These are phyloP conservation scores for Mucor lusitanicus DNA, from an alignment of 371 early-diverging fungal species.

Conservation along the genomic window DNA sequence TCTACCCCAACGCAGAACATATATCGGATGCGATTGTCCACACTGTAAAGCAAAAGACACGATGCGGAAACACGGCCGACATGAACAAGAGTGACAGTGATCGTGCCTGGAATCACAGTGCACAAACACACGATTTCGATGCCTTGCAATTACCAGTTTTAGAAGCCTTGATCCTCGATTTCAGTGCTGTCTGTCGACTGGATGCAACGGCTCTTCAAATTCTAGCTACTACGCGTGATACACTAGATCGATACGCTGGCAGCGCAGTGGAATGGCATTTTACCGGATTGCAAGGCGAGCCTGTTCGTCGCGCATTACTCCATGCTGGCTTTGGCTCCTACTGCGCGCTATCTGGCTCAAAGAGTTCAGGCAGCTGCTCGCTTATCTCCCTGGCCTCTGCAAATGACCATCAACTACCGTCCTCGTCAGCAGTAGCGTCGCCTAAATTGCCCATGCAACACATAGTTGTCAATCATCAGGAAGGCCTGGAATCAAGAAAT, in stretches of 20 bases:
- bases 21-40: constrained; percentile 18
- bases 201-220: constrained; percentile 81
- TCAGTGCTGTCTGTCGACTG: constrained; percentile 71
- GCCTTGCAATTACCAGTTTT: constrained; percentile 48
- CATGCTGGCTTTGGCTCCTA: constrained; percentile 35
- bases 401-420: background rate
- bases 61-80: constrained; percentile 8
- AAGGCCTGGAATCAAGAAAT: constrained; percentile 5
- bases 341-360: background rate
- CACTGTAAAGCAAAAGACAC: constrained; percentile 6
- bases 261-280: constrained; percentile 38
- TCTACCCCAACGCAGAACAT: constrained; percentile 25
- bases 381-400: constrained; percentile 8
- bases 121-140: background rate
- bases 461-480: background rate
- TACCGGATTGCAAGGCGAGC: constrained; percentile 21
- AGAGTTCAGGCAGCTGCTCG: background rate
- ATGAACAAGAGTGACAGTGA: constrained; percentile 29
- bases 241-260: constrained; percentile 45
- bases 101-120: constrained; percentile 44
- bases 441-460: background rate
- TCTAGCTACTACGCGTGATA: constrained; percentile 50
- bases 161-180: constrained; percentile 75
- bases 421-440: background rate
- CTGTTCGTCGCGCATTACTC: constrained; percentile 29